Evolutionary conservation across 2,329 filamentous ascomycete species (phyloP), one percentile per base, ranked within the genome.

Genomic region (Fusarium sp.): DNA sequence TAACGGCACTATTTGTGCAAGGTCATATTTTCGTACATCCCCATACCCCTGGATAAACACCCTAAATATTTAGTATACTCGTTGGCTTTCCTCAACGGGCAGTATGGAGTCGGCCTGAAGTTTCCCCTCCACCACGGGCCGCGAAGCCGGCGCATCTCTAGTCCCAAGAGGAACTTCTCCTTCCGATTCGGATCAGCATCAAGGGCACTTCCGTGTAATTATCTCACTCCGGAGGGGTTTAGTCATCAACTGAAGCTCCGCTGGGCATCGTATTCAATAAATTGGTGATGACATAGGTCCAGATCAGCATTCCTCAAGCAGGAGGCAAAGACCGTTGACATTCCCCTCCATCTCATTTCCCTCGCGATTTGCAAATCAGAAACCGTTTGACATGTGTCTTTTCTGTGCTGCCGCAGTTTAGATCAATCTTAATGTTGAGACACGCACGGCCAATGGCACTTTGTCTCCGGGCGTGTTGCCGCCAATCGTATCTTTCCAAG

Each of bases 301-400:
- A 31, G 31, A 26, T 30, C 34, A 63, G 39, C 67, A 70, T 69
- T 69, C 67, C 66, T 67, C 25, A 25, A 62, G 45, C 39, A 25
- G 58, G 58, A 51, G 54, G 67, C 63, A 50, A 71, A 55, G 54
- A 61, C 63, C 51, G 55, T 67, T 64, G 42, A 21, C 67, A 69
- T 70, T 70, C 58, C 50, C 67, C 30, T 39, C 25, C 42, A 19
- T 39, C 41, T 25, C n/a, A 39, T 57, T 37, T 42, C 23, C 23
- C 48, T 30, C 30, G 16, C 19, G 19, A 45, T 23, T 37, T 55
- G 42, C 61, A 48, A 48, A 65, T 60, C 42, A 53, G 46, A 61
- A 65, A 65, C 62, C 62, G 61, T 65, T 65, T 49, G 28, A 65
- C 46, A 65, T 65, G 54, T 65, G 61, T 60, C 62, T 44, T 28